Evolutionary conservation across 352 stramenopile genomes (phyloP).

Genomic region (Phytophthora tubulina): DNA sequence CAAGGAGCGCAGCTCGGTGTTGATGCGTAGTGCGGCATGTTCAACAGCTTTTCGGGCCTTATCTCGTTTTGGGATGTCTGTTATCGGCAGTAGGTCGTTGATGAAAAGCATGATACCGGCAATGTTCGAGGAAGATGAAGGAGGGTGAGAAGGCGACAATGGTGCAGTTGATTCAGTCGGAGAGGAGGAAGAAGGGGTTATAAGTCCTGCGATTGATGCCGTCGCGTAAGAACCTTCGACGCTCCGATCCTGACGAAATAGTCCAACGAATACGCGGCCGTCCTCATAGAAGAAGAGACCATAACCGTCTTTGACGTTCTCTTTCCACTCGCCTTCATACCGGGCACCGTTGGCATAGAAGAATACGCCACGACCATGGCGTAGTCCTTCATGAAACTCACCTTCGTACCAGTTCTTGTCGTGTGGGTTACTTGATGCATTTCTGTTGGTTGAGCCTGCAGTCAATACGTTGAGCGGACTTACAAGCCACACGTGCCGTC

Average conservation of each 20-base stretch:
- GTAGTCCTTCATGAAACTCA: slow-evolving; percentile 70
- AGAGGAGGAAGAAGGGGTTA: neutral
- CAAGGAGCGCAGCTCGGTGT: slow-evolving; percentile 66
- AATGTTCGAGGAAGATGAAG: slow-evolving; percentile 18
- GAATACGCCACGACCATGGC: slow-evolving; percentile 78
- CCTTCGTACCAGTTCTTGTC: slow-evolving; percentile 90
- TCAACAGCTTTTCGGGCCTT: slow-evolving; percentile 63
- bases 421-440: slow-evolving; percentile 25
- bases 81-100: slow-evolving; percentile 52
- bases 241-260: slow-evolving; percentile 59
- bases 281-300: slow-evolving; percentile 83
- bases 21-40: slow-evolving; percentile 62
- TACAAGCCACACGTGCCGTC: slow-evolving; percentile 81
- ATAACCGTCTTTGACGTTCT: slow-evolving; percentile 81
- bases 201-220: slow-evolving; percentile 14
- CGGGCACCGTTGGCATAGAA: slow-evolving; percentile 89
- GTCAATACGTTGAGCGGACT: slow-evolving; percentile 6
- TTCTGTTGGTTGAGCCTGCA: slow-evolving; percentile 7
- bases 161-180: slow-evolving; percentile 2
- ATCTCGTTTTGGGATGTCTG: slow-evolving; percentile 35
- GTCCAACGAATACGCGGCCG: slow-evolving; percentile 61
- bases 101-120: slow-evolving; percentile 63
- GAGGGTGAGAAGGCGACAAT: slow-evolving; percentile 14
- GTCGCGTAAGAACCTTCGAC: slow-evolving; percentile 43
- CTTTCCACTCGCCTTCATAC: slow-evolving; percentile 86